Conservation (phyloP, 1,139 yeast species). For the Yamadazyma dendronema region DNA sequence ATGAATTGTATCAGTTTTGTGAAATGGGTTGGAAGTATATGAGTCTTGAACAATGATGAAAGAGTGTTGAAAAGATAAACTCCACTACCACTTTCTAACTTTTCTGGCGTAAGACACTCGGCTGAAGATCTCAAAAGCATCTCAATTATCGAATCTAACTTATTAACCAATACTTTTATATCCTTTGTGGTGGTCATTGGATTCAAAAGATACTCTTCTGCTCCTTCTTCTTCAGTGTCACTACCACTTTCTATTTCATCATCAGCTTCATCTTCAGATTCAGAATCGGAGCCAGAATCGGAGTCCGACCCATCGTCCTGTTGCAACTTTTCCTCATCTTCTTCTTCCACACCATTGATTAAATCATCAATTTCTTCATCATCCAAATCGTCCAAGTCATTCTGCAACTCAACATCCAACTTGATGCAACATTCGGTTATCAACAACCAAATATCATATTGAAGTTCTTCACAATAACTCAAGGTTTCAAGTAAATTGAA, state of each 20-base stretch:
- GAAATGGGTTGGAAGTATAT: conserved; percentile 87
- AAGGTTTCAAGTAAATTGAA: conserved; percentile 58
- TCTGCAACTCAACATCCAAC: conserved; percentile 91
- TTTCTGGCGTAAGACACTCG: conserved; percentile 49
- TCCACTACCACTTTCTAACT: conserved; percentile 60
- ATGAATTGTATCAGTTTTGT: conserved; percentile 88
- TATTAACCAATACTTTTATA: conserved; percentile 57
- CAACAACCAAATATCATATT: conserved; percentile 74
- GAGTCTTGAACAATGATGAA: conserved; percentile 74
- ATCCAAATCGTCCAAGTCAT: conserved; percentile 74
- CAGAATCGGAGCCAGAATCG: conserved; percentile 25
- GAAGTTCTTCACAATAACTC: conserved; percentile 72
- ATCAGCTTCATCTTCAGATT: conserved; percentile 33
- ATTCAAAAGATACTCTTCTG: conserved; percentile 34
- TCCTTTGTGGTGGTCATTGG: conserved; percentile 47
- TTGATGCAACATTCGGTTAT: conserved; percentile 78
- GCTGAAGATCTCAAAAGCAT: conserved; percentile 53
- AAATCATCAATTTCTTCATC: conserved; percentile 75
- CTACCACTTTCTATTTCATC: conserved; percentile 52
- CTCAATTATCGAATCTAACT: conserved; percentile 67
- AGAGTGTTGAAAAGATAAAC: conserved; percentile 75
- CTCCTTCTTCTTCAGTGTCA: conserved; percentile 26
- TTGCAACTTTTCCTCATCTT: conserved; percentile 20
- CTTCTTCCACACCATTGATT: conserved; percentile 52
- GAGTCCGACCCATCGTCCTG: conserved; percentile 16